Conservation (phyloP, 495 filamentous ascomycete species). For the Penicillium subrubescens region DNA sequence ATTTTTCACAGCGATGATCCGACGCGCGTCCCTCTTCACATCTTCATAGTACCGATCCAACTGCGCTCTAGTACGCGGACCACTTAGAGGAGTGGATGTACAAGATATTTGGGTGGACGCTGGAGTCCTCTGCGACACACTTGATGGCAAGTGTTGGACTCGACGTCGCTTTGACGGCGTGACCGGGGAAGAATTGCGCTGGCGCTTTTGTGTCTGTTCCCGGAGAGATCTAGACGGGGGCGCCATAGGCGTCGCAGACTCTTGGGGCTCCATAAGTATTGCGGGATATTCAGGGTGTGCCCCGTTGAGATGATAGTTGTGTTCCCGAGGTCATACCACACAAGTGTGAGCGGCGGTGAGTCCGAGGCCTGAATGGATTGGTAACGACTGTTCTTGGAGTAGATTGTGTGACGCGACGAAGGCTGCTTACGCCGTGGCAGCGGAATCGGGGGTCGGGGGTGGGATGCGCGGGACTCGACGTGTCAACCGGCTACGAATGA, state of each 20-base stretch:
- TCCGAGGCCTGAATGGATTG: not conserved
- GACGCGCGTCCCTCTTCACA: not conserved
- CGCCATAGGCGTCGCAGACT: not conserved
- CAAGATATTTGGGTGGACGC: not conserved
- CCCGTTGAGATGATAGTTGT: not conserved
- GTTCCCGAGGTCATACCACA: not conserved
- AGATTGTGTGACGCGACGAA: not conserved
- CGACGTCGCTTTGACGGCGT: constrained; percentile 2
- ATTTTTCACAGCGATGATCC: not conserved
- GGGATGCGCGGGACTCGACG: not conserved
- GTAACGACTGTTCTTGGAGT: not conserved
- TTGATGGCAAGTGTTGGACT: not conserved
- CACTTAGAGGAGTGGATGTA: not conserved
- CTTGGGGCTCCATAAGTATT: not conserved
- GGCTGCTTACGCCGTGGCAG: not conserved
- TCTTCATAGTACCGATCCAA: not conserved
- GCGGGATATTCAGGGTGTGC: not conserved
- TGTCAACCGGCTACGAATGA: not conserved
- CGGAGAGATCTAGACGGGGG: not conserved
- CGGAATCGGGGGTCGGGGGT: not conserved
- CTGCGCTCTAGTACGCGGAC: not conserved
- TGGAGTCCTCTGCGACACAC: not conserved
- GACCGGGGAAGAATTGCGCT: not conserved
- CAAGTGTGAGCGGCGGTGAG: not conserved
- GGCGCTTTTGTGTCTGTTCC: not conserved